These are phyloP conservation scores for Wickerhamomyces sp. DNA, from an alignment of 1,139 yeast species.

Conservation along the genomic window DNA sequence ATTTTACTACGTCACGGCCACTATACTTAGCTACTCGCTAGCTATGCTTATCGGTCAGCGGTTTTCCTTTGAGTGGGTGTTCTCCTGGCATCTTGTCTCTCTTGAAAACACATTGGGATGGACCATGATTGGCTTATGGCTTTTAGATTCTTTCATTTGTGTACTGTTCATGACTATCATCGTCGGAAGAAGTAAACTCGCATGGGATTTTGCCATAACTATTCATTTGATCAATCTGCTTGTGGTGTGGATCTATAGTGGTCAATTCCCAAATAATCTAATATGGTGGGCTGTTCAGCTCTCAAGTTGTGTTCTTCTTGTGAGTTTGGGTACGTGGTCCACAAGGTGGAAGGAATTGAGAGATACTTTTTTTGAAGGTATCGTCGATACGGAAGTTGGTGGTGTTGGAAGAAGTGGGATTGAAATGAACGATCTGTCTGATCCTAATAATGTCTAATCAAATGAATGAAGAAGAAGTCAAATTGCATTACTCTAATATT, in stretches of 20 bases:
- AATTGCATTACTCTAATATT: too few species aligned
- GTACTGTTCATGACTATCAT: slow-evolving; percentile 80
- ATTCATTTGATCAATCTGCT: slow-evolving; percentile 74
- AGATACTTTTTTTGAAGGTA: slow-evolving; percentile 81
- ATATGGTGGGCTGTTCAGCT: slow-evolving; percentile 86
- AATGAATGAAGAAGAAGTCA: too few species aligned
- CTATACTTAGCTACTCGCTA: slow-evolving; percentile 48
- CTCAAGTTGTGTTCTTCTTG: slow-evolving; percentile 61
- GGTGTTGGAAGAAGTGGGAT: slow-evolving; percentile 7
- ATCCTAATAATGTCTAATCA: too few species aligned
- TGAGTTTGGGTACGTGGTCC: slow-evolving; percentile 45
- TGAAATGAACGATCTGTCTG: slow-evolving; percentile 13
- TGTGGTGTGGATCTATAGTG: slow-evolving; percentile 62
- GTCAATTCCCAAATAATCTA: slow-evolving; percentile 60
- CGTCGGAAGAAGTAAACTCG: slow-evolving; percentile 88
- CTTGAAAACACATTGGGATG: slow-evolving; percentile 79
- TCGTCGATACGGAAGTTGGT: slow-evolving; percentile 44
- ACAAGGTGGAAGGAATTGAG: slow-evolving; percentile 30
- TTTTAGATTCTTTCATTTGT: slow-evolving; percentile 69
- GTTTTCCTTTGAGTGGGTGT: slow-evolving; percentile 64
- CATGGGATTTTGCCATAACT: slow-evolving; percentile 94
- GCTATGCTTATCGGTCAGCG: slow-evolving; percentile 59
- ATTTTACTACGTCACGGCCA: slow-evolving; percentile 62
- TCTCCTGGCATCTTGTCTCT: slow-evolving; percentile 74
- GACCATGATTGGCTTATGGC: slow-evolving; percentile 69